Evolutionary conservation across 2,329 filamentous ascomycete species (phyloP).

Genomic region (Talaromyces pinophilus): DNA sequence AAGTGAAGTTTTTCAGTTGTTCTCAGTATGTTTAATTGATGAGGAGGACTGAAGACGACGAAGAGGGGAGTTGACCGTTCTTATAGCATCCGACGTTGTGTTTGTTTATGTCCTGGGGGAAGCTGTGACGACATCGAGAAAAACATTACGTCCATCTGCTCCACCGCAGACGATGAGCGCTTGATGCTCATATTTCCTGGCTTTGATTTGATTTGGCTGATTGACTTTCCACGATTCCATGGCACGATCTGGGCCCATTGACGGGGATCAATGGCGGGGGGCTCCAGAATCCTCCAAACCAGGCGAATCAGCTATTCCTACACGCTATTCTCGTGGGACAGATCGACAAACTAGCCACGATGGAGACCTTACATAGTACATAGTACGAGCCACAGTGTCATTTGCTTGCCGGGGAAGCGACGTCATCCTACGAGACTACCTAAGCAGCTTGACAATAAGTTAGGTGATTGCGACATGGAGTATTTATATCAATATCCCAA

Average conservation of each 20-base stretch:
- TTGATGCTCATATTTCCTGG: neutral
- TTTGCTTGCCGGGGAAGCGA: neutral
- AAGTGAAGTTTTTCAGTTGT: neutral
- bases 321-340: neutral
- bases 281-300: neutral
- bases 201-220: neutral
- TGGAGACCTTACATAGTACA: neutral
- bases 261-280: neutral
- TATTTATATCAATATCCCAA: no score
- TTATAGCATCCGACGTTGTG: slow-evolving; percentile 1
- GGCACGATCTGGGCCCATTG: neutral
- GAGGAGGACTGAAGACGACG: neutral
- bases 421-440: slow-evolving; percentile 3
- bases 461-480: no score
- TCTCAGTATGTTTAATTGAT: neutral
- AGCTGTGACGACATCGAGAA: slow-evolving; percentile 19
- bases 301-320: slow-evolving; percentile 4
- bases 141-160: slow-evolving; percentile 12
- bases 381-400: neutral
- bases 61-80: neutral
- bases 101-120: slow-evolving; percentile 5
- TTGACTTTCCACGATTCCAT: slow-evolving; percentile 1
- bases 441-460: no score
- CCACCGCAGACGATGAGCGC: slow-evolving; percentile 1
- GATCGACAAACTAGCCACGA: slow-evolving; percentile 12